Evolutionary conservation across 2,329 filamentous ascomycete genomes (phyloP).

Genomic region (Sporothrix sp.): DNA sequence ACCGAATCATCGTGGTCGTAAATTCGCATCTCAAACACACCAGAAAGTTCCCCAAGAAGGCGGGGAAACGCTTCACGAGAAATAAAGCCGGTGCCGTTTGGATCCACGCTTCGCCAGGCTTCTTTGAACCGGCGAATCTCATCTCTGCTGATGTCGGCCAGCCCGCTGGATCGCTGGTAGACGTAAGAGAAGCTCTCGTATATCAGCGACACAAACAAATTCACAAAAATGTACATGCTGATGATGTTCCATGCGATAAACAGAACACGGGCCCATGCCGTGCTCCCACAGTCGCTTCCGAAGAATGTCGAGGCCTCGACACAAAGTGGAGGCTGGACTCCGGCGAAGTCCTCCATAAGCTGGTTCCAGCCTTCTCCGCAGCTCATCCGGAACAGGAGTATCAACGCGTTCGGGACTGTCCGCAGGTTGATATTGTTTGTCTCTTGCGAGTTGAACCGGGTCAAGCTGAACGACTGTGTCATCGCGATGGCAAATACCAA

Average conservation of each 20-base stretch:
- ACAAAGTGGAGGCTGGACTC: conserved; percentile 70
- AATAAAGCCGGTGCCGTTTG: conserved; percentile 84
- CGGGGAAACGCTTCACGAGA: conserved; percentile 81
- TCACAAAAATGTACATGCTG: conserved; percentile 99
- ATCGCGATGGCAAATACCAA: conserved; percentile 92
- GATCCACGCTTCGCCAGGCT: conserved; percentile 93
- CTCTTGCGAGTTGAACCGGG: conserved; percentile 68
- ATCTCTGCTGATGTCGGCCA: conserved; percentile 81
- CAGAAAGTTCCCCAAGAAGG: conserved; percentile 82
- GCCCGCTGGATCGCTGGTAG: conserved; percentile 90
- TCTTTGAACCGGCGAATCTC: conserved; percentile 97
- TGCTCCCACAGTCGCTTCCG: conserved; percentile 84
- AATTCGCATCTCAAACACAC: conserved; percentile 94
- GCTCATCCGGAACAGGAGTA: conserved; percentile 87
- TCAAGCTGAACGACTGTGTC: conserved; percentile 92
- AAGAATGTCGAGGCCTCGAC: conserved; percentile 65
- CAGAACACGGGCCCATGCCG: conserved; percentile 74
- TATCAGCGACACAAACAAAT: conserved; percentile 94
- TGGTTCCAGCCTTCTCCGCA: conserved; percentile 94
- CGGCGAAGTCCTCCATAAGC: conserved; percentile 91
- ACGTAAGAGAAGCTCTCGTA: conserved; percentile 99
- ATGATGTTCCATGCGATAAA: conserved; percentile 98
- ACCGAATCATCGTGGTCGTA: conserved; percentile 89
- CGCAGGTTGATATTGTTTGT: conserved; percentile 81
- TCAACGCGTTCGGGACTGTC: conserved; percentile 85